phyloP scores from a whole-genome alignment of 768 basidiomycete genomes.

The Sarcomyxa edulis region DNA sequence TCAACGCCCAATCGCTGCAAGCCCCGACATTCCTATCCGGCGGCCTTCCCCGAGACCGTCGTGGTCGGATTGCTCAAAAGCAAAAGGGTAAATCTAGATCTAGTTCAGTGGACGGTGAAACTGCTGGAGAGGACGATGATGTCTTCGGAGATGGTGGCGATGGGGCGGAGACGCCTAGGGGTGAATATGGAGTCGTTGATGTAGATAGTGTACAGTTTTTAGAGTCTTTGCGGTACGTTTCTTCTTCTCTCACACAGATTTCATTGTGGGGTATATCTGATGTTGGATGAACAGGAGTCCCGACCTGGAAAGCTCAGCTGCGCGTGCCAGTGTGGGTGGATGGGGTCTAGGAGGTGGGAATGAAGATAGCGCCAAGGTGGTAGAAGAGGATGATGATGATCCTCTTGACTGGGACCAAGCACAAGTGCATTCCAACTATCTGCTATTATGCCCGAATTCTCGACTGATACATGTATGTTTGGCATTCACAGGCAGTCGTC shows the following conservation, averaged over 20 bases:
- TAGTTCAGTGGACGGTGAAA: constrained; percentile 20
- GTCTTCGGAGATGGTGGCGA: constrained; percentile 35
- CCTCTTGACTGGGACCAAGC: constrained; percentile 65
- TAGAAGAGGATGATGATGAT: constrained; percentile 61
- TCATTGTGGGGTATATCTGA: background rate
- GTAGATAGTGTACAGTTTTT: constrained; percentile 46
- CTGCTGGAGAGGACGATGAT: constrained; percentile 28
- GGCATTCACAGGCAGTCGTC: constrained; percentile 43
- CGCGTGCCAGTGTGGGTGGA: constrained; percentile 55
- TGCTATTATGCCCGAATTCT: too few species aligned
- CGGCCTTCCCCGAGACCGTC: constrained; percentile 69
- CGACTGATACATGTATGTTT: too few species aligned
- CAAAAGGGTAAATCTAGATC: constrained; percentile 22
- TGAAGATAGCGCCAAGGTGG: constrained; percentile 39
- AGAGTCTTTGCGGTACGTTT: constrained; percentile 43
- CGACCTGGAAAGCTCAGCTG: constrained; percentile 32
- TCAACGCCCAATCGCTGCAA: constrained; percentile 19
- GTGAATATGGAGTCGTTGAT: constrained; percentile 28
- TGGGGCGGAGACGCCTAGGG: constrained; percentile 43
- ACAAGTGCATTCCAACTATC: constrained; percentile 41
- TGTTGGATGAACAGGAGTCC: constrained; percentile 39
- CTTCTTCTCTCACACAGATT: background rate
- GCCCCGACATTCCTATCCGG: constrained; percentile 70
- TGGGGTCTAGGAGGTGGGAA: constrained; percentile 69
- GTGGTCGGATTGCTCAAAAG: constrained; percentile 68